Percentiles rank a stretch among this genome's conserved stretches.
Conservation (phyloP, 2,329 filamentous ascomycete genomes). For the Colletotrichum caudatum region DNA sequence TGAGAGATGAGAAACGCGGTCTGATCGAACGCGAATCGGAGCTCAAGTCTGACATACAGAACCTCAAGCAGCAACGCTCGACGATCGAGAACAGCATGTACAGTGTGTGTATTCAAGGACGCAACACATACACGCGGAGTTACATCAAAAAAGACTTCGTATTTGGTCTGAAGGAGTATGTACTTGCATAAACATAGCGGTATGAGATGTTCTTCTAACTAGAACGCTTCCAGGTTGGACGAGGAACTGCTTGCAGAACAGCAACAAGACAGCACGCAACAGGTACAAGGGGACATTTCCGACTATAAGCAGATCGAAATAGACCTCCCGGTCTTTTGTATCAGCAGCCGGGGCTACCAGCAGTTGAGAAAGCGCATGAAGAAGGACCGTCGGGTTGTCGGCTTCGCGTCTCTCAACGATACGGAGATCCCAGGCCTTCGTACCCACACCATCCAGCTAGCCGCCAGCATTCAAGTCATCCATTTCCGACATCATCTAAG, state of each 20-base stretch:
- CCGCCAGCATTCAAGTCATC: constrained; percentile 50
- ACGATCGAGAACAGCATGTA: constrained; percentile 3
- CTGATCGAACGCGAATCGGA: neutral
- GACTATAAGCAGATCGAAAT: constrained; percentile 69
- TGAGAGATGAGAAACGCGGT: constrained; percentile 3
- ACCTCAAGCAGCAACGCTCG: constrained; percentile 3
- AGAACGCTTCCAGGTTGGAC: constrained; percentile 11
- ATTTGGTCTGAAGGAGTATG: constrained; percentile 61
- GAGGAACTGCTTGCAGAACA: constrained; percentile 25
- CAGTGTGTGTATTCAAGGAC: constrained; percentile 61
- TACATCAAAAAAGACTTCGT: constrained; percentile 44
- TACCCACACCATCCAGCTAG: constrained; percentile 69
- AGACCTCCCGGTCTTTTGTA: constrained; percentile 72
- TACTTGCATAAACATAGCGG: neutral
- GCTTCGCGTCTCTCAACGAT: constrained; percentile 64
- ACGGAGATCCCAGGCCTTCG: constrained; percentile 72
- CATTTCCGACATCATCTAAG: constrained; percentile 13
- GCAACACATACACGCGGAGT: constrained; percentile 64
- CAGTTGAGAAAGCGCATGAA: constrained; percentile 67
- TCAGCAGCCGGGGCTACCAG: constrained; percentile 72
- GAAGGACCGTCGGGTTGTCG: constrained; percentile 63
- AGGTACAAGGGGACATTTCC: constrained; percentile 55
- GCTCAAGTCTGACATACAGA: neutral
- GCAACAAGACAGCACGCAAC: neutral
- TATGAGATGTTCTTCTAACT: neutral